Evolutionary conservation across 116 monocot genomes (phyloP).

Genomic region (Phalaenopsis hybrid): DNA sequence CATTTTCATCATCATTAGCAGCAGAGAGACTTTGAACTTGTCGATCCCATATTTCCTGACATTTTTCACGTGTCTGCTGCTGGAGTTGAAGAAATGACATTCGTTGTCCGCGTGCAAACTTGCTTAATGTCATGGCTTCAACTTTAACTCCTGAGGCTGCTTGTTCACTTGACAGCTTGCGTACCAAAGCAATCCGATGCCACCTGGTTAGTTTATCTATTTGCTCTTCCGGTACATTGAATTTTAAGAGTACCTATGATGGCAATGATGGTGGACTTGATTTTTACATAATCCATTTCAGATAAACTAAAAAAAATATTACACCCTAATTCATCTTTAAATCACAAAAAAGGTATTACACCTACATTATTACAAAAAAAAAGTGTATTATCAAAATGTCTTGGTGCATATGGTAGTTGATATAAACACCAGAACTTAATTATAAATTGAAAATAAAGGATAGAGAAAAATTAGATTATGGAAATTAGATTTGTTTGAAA

Average conservation of each 20-base stretch:
- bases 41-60: slow-evolving; percentile 98
- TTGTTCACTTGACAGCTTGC: slow-evolving; percentile 95
- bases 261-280: background rate
- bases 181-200: slow-evolving; percentile 91
- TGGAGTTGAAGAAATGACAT: slow-evolving; percentile 99
- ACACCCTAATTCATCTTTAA: background rate
- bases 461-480: background rate
- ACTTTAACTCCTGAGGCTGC: slow-evolving; percentile 78
- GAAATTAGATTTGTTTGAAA: background rate
- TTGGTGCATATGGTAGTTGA: background rate
- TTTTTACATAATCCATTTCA: background rate
- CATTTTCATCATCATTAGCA: slow-evolving; percentile 70
- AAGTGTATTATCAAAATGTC: background rate
- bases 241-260: slow-evolving; percentile 79
- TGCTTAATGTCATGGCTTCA: slow-evolving; percentile 71
- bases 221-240: slow-evolving; percentile 78
- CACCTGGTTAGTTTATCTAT: slow-evolving; percentile 90
- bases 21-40: slow-evolving; percentile 90
- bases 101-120: slow-evolving; percentile 92
- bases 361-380: background rate
- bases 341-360: background rate
- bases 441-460: background rate
- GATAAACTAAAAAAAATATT: background rate
- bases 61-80: slow-evolving; percentile 95
- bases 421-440: background rate